A percentile compares a stretch with the other conserved stretches of the same genome.
Evolutionary conservation across 2,329 filamentous ascomycete genomes (phyloP).

Genomic region (Cladophialophora immunda): DNA sequence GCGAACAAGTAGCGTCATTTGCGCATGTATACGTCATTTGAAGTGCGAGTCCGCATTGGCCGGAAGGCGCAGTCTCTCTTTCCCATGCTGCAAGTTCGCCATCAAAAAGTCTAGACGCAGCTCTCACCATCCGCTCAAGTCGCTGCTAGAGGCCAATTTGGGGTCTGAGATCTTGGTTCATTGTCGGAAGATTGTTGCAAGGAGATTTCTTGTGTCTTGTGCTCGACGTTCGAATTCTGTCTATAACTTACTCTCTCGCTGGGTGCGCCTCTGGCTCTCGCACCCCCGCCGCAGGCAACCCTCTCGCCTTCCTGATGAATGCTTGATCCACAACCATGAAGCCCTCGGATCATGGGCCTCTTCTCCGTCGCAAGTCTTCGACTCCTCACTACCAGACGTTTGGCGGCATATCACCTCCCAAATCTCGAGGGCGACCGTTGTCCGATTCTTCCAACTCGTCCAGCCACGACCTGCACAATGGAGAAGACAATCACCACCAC

Average conservation of each 20-base stretch:
- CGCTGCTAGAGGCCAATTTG: not conserved
- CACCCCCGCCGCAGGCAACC: constrained; percentile 5
- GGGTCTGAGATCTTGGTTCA: not conserved
- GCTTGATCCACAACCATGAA: constrained; percentile 35
- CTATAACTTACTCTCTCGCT: not conserved
- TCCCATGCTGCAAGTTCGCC: not conserved
- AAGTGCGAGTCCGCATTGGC: not conserved
- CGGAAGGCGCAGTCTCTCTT: not conserved
- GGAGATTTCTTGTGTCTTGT: not conserved
- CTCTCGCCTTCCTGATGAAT: constrained; percentile 14
- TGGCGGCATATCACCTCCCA: constrained; percentile 54
- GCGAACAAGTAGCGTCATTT: not conserved
- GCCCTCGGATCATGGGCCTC: constrained; percentile 41
- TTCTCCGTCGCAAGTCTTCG: constrained; percentile 52
- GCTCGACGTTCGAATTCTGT: not conserved
- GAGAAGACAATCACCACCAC: constrained; percentile 41
- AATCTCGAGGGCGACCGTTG: constrained; percentile 54
- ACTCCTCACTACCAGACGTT: constrained; percentile 60
- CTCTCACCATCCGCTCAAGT: not conserved
- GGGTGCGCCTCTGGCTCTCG: not conserved
- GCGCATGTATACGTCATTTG: constrained; percentile 11
- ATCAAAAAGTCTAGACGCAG: constrained; percentile 2
- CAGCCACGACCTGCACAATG: constrained; percentile 43
- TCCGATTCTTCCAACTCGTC: constrained; percentile 54
- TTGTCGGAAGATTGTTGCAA: not conserved